Evolutionary conservation across 352 stramenopile species (phyloP).

Genomic region (Phytophthora megakarya): DNA sequence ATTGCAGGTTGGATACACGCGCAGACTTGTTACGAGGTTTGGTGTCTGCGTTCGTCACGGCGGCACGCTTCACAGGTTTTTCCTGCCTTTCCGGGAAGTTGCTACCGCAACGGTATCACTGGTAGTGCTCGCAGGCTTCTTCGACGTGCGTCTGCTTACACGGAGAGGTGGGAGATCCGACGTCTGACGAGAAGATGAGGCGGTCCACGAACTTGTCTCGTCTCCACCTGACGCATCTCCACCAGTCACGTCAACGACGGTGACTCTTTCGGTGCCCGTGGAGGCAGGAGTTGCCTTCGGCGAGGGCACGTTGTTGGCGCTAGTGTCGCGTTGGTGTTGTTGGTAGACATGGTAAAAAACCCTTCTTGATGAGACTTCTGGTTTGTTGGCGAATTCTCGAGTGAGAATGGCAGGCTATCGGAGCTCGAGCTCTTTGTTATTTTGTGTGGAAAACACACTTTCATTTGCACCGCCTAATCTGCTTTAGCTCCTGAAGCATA

Average conservation of each 20-base stretch:
- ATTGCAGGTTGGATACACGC: background rate
- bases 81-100: too few species aligned
- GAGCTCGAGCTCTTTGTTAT: background rate
- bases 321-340: background rate
- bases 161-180: background rate
- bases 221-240: background rate
- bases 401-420: background rate
- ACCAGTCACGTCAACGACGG: constrained; percentile 18
- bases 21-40: background rate
- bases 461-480: background rate
- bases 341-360: background rate
- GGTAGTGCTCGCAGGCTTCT: background rate
- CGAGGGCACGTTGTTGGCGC: background rate
- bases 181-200: background rate
- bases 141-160: background rate
- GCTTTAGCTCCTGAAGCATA: background rate
- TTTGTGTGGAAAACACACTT: constrained; percentile 1
- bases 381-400: background rate
- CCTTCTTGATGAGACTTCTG: background rate
- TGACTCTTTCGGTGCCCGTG: background rate
- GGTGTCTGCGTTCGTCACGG: background rate
- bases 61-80: background rate
- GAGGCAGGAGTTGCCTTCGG: background rate
- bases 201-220: background rate
- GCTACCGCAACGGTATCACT: too few species aligned